These are phyloP conservation scores for Populus hybrid DNA, from an alignment of 441 rosid species.

Conservation along the genomic window DNA sequence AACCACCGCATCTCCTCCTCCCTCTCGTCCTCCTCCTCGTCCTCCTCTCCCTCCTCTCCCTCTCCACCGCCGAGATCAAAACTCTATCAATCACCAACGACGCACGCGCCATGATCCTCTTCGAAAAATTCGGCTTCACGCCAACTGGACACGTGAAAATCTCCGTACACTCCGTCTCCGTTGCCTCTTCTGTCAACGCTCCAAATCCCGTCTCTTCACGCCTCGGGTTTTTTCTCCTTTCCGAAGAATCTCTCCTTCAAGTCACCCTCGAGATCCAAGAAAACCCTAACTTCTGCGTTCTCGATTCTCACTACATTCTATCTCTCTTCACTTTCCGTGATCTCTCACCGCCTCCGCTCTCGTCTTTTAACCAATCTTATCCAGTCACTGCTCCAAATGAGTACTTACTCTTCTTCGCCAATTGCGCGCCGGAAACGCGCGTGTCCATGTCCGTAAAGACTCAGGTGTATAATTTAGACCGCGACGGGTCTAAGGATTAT, in stretches of 20 bases:
- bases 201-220: conserved; percentile 59
- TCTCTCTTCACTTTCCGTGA: too few species aligned
- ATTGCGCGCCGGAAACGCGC: conserved; percentile 77
- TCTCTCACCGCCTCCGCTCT: too few species aligned
- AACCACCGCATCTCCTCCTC: conserved; percentile 27
- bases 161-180: conserved; percentile 64
- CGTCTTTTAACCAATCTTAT: too few species aligned
- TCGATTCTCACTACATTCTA: conserved; percentile 60
- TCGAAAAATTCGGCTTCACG: conserved; percentile 97
- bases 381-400: too few species aligned
- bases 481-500: conserved; percentile 55
- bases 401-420: conserved; percentile 88
- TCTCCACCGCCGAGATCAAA: conserved; percentile 81
- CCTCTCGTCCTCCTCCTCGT: conserved; percentile 23
- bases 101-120: conserved; percentile 85
- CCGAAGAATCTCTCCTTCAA: conserved; percentile 85
- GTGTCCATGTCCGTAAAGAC: conserved; percentile 83
- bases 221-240: conserved; percentile 94
- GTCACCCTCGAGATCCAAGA: conserved; percentile 82
- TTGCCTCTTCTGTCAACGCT: conserved; percentile 41
- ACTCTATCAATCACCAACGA: conserved; percentile 61
- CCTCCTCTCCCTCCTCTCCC: conserved; percentile 27
- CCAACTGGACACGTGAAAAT: conserved; percentile 68
- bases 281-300: conserved; percentile 79
- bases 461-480: conserved; percentile 71